Percentiles rank a stretch among this genome's conserved stretches.
phyloP scores from a whole-genome alignment of 306 rosid genomes.

The barrel medic (Medicago truncatula) region DNA sequence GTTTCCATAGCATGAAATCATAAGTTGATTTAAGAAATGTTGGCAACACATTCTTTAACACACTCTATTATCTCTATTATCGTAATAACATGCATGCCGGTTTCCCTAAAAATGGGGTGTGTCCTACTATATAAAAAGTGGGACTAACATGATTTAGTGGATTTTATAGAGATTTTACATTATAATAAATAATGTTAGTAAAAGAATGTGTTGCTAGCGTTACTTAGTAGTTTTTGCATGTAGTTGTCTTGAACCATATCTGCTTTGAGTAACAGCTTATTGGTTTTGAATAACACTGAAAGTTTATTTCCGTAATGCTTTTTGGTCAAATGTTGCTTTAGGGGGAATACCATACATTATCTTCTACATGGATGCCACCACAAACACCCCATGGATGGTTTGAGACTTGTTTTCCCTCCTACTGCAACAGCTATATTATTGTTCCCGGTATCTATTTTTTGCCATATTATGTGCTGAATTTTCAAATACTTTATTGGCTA shows the following conservation, averaged over 20 bases:
- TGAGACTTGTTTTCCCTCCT: slow-evolving; percentile 98
- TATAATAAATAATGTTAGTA: not conserved
- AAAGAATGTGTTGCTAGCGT: slow-evolving; percentile 1
- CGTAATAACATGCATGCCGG: not conserved
- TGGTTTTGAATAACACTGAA: slow-evolving; percentile 24
- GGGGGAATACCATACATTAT: slow-evolving; percentile 92
- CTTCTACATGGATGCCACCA: slow-evolving; percentile 98
- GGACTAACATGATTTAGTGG: not conserved
- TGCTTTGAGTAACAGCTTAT: slow-evolving; percentile 1
- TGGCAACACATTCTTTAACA: slow-evolving; percentile 8
- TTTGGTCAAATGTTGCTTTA: slow-evolving; percentile 46
- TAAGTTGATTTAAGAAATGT: slow-evolving; percentile 19
- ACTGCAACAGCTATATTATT: slow-evolving; percentile 80
- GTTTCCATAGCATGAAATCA: slow-evolving; percentile 6
- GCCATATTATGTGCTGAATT: slow-evolving; percentile 26
- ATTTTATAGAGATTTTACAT: not conserved
- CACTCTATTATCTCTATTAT: slow-evolving; percentile 12
- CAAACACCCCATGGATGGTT: slow-evolving; percentile 97
- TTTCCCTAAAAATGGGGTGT: not conserved
- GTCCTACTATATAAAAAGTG: not conserved
- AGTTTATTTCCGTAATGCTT: slow-evolving; percentile 15
- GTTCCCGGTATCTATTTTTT: slow-evolving; percentile 63
- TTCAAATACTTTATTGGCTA: slow-evolving; percentile 9
- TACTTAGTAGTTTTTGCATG: slow-evolving; percentile 27
- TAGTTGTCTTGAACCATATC: slow-evolving; percentile 15